Conservation (phyloP, 768 basidiomycete species). For the Termitomyces eurrhizus region DNA sequence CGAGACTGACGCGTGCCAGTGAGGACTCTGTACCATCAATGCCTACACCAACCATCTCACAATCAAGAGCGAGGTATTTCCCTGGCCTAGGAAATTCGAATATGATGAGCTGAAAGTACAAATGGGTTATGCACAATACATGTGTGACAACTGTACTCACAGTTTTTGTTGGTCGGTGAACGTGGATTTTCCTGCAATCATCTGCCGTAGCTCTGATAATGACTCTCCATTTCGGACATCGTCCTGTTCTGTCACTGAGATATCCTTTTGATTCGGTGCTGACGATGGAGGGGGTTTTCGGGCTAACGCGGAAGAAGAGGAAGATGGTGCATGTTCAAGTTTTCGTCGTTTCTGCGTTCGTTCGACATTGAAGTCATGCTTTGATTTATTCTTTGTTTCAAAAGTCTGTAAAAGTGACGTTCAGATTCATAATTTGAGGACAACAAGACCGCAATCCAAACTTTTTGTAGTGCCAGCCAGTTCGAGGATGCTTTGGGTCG, state of each 20-base stretch:
- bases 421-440: background rate
- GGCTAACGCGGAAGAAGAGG: slow-evolving; percentile 7
- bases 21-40: slow-evolving; percentile 77
- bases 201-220: slow-evolving; percentile 38
- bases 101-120: background rate
- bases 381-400: slow-evolving; percentile 10
- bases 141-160: slow-evolving; percentile 32
- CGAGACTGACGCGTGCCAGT: slow-evolving; percentile 83
- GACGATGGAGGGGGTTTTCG: background rate
- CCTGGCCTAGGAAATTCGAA: slow-evolving; percentile 43
- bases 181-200: slow-evolving; percentile 47
- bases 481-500: slow-evolving; percentile 46
- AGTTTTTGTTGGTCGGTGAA: slow-evolving; percentile 35
- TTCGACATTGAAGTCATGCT: slow-evolving; percentile 5
- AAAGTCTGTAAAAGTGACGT: slow-evolving; percentile 10
- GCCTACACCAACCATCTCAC: slow-evolving; percentile 98
- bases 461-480: slow-evolving; percentile 57
- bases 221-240: slow-evolving; percentile 47
- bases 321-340: slow-evolving; percentile 15
- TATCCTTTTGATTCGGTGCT: background rate
- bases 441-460: slow-evolving; percentile 18
- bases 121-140: slow-evolving; percentile 4
- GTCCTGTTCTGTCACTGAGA: slow-evolving; percentile 3
- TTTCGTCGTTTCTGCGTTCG: slow-evolving; percentile 26
- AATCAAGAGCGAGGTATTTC: slow-evolving; percentile 83